phyloP scores from a whole-genome alignment of 768 basidiomycete species.

The Phaeotremella skinneri region DNA sequence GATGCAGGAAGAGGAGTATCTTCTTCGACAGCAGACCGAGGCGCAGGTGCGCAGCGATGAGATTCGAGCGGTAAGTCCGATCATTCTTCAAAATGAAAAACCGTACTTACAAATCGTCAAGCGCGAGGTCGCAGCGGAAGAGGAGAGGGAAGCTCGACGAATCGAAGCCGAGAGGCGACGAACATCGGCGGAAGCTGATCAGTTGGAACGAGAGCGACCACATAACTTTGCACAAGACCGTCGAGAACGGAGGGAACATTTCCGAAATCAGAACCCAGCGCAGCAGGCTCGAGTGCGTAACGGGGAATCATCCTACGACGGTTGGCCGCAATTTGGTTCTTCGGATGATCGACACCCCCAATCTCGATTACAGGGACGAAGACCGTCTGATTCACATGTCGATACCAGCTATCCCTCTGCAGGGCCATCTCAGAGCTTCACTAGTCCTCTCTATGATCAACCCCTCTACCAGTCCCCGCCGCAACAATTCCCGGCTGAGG shows the following conservation, averaged over 20 bases:
- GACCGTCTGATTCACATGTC: conserved; percentile 16
- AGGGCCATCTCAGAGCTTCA: conserved; percentile 4
- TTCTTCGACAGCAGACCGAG: conserved; percentile 32
- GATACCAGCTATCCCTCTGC: conserved; percentile 11
- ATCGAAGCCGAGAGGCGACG: conserved; percentile 10
- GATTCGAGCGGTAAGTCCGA: conserved; percentile 36
- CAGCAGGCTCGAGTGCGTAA: conserved; percentile 13
- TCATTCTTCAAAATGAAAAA: neutral
- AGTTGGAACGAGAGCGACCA: conserved; percentile 15
- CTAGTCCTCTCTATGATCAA: conserved; percentile 17
- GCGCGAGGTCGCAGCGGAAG: conserved; percentile 39
- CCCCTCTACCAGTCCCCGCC: conserved; percentile 37
- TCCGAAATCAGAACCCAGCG: conserved; percentile 9
- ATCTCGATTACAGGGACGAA: conserved; percentile 7
- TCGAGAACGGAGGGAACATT: conserved; percentile 26
- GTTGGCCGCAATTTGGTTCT: conserved; percentile 11
- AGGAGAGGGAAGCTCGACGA: conserved; percentile 17
- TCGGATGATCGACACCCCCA: conserved; percentile 7
- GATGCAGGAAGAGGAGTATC: conserved; percentile 34
- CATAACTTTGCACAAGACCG: conserved; percentile 30
- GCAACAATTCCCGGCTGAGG: conserved; percentile 22
- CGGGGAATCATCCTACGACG: conserved; percentile 13
- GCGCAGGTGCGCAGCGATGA: conserved; percentile 42
- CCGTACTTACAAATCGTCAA: conserved; percentile 7
- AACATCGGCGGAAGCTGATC: neutral